These are phyloP conservation scores for Trypethelium eluteriae DNA, from an alignment of 495 filamentous ascomycete species.

Conservation along the genomic window DNA sequence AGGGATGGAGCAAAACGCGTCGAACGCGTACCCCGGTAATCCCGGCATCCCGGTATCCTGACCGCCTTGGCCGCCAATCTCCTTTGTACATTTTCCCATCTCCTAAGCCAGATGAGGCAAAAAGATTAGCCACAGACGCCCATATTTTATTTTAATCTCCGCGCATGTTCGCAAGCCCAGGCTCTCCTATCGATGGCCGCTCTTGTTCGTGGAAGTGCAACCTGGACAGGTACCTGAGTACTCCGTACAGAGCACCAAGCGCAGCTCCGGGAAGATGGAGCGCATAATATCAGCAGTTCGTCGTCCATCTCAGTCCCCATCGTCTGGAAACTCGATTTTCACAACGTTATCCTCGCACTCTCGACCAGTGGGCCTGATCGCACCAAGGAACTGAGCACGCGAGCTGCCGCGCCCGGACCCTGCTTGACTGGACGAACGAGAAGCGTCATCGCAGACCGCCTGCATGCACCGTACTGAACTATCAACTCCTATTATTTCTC, in stretches of 20 bases:
- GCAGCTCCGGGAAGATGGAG: background rate
- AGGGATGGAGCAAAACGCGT: background rate
- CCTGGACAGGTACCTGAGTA: background rate
- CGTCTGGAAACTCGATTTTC: background rate
- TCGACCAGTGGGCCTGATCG: background rate
- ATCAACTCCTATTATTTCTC: slow-evolving; percentile 8
- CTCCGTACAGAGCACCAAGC: background rate
- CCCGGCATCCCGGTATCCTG: too few relatives aligned
- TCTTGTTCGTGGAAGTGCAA: background rate
- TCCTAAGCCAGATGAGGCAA: background rate
- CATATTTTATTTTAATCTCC: background rate
- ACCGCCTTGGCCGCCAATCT: background rate
- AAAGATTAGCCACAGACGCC: background rate
- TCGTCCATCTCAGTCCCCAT: background rate
- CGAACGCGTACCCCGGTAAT: background rate
- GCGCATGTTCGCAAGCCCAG: background rate
- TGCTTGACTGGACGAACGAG: background rate
- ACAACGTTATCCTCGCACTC: background rate
- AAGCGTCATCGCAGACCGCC: background rate
- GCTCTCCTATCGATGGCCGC: background rate
- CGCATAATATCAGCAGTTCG: background rate
- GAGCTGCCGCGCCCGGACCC: background rate
- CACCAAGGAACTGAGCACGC: background rate
- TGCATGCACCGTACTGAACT: slow-evolving; percentile 2
- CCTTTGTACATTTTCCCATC: background rate